phyloP scores from a whole-genome alignment of 1,284 basidiomycete species.

The Sanguinoderma infundibulare region DNA sequence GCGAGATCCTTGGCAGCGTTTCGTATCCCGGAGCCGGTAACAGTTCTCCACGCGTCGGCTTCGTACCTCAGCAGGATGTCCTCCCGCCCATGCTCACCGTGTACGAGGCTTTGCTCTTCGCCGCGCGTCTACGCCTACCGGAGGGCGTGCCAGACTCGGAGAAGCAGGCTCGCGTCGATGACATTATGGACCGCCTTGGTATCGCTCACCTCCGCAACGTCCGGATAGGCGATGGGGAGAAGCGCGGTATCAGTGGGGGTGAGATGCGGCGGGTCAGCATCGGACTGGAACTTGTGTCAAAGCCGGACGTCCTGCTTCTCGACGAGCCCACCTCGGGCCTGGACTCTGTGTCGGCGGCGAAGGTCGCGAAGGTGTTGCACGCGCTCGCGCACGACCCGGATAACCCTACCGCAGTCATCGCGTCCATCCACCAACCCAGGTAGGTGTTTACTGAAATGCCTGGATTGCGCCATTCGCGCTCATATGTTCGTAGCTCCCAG shows the following conservation, averaged over 20 bases:
- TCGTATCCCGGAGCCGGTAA: conserved; percentile 52
- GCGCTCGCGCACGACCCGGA: conserved; percentile 72
- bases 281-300: conserved; percentile 81
- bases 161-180: conserved; percentile 72
- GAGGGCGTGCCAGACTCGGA: conserved; percentile 73
- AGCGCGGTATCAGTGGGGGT: conserved; percentile 84
- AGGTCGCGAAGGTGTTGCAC: conserved; percentile 77
- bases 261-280: conserved; percentile 87
- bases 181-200: conserved; percentile 78
- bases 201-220: conserved; percentile 72
- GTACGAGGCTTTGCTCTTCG: conserved; percentile 83
- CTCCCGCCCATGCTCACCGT: conserved; percentile 83
- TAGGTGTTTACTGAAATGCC: conserved; percentile 31
- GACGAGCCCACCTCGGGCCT: conserved; percentile 86
- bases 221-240: conserved; percentile 80
- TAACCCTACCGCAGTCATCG: conserved; percentile 80
- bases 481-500: conserved; percentile 57
- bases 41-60: conserved; percentile 64
- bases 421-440: conserved; percentile 89
- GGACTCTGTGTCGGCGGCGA: conserved; percentile 86
- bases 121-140: conserved; percentile 81
- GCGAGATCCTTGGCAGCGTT: conserved; percentile 68
- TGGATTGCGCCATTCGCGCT: not conserved
- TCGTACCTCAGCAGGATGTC: conserved; percentile 87
- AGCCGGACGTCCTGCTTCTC: conserved; percentile 80